These are phyloP conservation scores for Actinidia arguta DNA, from an alignment of 179 eudicot species.

Conservation along the genomic window DNA sequence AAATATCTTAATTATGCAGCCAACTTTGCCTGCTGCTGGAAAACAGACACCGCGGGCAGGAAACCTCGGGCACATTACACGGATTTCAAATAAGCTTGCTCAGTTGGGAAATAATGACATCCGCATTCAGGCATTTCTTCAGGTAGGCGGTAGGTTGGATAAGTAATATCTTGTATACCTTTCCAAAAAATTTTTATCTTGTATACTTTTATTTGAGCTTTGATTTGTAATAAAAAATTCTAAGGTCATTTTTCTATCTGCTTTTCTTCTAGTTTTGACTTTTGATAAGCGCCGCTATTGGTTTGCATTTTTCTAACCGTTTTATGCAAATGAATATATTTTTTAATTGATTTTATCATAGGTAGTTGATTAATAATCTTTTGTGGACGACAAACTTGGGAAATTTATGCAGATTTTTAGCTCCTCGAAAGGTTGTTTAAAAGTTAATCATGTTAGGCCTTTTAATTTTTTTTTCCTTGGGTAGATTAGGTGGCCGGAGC, in stretches of 20 bases:
- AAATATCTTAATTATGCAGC: constrained; percentile 56
- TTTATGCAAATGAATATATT: no score
- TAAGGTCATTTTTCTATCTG: constrained; percentile 10
- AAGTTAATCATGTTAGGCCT: no score
- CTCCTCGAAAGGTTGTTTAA: no score
- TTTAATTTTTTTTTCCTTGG: no score
- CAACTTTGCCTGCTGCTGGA: constrained; percentile 75
- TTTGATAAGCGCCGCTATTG: background rate
- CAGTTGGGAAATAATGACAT: constrained; percentile 68
- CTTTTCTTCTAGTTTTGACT: background rate
- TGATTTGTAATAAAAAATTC: background rate
- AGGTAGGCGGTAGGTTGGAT: constrained; percentile 42
- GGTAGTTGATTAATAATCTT: no score
- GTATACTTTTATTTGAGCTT: background rate
- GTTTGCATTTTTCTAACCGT: no score
- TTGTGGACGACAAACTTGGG: no score
- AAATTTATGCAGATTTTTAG: no score
- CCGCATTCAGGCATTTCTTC: constrained; percentile 62
- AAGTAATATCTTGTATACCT: constrained; percentile 1
- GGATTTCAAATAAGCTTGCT: constrained; percentile 83
- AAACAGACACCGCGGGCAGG: constrained; percentile 75
- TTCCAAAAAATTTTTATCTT: no score
- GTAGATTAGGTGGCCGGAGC: no score
- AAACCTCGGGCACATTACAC: constrained; percentile 87
- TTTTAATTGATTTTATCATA: no score